Evolutionary conservation across 2,329 filamentous ascomycete species (phyloP).

Genomic region (Pseudogymnoascus sp.): DNA sequence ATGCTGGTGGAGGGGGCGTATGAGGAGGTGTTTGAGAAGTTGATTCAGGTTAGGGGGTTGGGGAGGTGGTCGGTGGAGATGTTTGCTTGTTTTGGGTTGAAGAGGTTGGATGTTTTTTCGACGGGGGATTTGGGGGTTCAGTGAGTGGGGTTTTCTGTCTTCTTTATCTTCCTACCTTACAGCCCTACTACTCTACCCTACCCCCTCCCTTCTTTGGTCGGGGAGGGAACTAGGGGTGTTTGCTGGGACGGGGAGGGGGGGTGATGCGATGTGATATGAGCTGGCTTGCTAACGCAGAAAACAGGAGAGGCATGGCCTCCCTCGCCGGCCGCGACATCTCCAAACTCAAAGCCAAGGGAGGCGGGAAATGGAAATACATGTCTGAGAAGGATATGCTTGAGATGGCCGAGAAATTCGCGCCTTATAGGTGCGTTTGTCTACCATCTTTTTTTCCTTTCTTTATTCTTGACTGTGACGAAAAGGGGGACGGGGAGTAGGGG

Average conservation of each 20-base stretch:
- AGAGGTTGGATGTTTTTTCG: constrained; percentile 88
- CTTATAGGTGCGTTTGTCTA: constrained; percentile 64
- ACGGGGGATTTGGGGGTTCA: constrained; percentile 90
- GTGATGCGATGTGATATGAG: not conserved
- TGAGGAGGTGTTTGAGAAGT: constrained; percentile 72
- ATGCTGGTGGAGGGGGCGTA: constrained; percentile 74
- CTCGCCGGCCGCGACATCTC: constrained; percentile 74
- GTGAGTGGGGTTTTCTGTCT: constrained; percentile 32
- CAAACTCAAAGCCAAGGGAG: constrained; percentile 70
- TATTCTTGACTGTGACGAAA: too few relatives aligned
- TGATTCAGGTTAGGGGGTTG: constrained; percentile 79
- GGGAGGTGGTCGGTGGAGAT: constrained; percentile 93
- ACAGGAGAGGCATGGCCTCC: constrained; percentile 74
- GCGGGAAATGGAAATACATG: constrained; percentile 98
- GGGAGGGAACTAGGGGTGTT: not conserved
- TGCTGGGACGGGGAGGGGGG: too few relatives aligned
- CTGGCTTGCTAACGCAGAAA: constrained; percentile 5
- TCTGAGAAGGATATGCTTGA: constrained; percentile 84
- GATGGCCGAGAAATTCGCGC: constrained; percentile 68
- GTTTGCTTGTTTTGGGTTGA: constrained; percentile 95
- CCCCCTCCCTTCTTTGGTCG: not conserved
- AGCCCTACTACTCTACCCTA: too few relatives aligned
- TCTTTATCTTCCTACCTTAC: not conserved
- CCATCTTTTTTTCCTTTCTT: too few relatives aligned
- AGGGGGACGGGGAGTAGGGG: too few relatives aligned